Conservation (phyloP, 228 moss, liverwort and hornwort species). For the Sphagnum magellanicum region DNA sequence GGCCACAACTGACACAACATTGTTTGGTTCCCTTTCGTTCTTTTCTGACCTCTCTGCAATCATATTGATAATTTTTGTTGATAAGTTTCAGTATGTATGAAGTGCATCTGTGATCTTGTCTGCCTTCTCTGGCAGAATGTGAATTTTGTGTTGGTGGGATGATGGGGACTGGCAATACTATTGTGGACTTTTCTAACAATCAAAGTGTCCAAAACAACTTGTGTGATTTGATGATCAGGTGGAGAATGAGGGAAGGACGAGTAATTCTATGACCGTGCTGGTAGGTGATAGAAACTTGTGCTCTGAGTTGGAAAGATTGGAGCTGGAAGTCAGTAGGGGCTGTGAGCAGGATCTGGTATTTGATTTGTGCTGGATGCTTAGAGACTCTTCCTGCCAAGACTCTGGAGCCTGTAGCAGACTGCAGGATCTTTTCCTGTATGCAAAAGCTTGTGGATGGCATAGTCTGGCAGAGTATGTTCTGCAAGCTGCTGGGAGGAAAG, state of each 20-base stretch:
- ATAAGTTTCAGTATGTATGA: no score
- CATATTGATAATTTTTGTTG: no score
- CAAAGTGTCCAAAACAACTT: no score
- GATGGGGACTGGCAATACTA: no score
- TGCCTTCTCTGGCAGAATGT: no score
- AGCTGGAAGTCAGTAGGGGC: constrained; percentile 45
- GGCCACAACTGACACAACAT: no score
- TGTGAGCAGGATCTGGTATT: constrained; percentile 57
- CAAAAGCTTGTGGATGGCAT: constrained; percentile 58
- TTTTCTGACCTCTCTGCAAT: no score
- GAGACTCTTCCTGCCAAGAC: constrained; percentile 24
- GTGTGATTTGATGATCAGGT: constrained; percentile 27
- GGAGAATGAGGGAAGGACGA: constrained; percentile 65
- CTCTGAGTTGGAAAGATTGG: constrained; percentile 73
- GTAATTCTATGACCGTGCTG: constrained; percentile 72
- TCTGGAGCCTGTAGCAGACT: constrained; percentile 29
- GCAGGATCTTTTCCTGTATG: constrained; percentile 47
- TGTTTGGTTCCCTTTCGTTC: no score
- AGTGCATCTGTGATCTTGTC: no score
- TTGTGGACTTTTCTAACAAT: no score
- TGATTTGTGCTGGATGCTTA: constrained; percentile 84
- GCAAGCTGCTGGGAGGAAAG: constrained; percentile 51
- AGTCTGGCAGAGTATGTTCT: constrained; percentile 59
- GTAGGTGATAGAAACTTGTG: constrained; percentile 69
- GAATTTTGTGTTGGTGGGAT: no score